These are phyloP conservation scores for Furcasterigmium furcatum DNA, from an alignment of 2,329 filamentous ascomycete species.

Conservation along the genomic window DNA sequence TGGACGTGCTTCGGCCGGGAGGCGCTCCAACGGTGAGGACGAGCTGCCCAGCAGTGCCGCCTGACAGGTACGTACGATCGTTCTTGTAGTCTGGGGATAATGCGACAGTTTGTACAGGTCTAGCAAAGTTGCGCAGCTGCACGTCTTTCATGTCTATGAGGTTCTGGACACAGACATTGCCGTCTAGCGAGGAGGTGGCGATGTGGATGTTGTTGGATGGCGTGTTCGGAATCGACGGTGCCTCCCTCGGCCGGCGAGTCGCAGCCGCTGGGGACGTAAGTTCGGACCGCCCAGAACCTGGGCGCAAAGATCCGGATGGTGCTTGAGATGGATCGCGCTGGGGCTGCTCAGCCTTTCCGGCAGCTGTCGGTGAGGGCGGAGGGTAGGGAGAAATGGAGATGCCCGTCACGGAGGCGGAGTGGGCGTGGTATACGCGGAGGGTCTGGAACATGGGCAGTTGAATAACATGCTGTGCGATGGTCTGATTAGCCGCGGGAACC, in stretches of 20 bases:
- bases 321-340: constrained; percentile 31
- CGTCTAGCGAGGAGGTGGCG: constrained; percentile 90
- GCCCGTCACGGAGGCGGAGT: constrained; percentile 85
- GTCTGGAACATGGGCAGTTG: constrained; percentile 78
- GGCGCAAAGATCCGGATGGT: constrained; percentile 21
- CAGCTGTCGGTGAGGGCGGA: constrained; percentile 42
- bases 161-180: constrained; percentile 89
- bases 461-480: constrained; percentile 67
- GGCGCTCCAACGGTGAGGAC: constrained; percentile 82
- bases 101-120: constrained; percentile 87
- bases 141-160: constrained; percentile 87
- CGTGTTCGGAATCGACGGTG: constrained; percentile 60
- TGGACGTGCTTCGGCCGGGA: constrained; percentile 79
- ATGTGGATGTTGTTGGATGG: constrained; percentile 92
- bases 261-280: constrained; percentile 43
- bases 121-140: constrained; percentile 85
- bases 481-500: constrained; percentile 1
- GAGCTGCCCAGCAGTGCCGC: constrained; percentile 82
- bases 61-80: constrained; percentile 86
- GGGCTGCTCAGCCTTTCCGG: constrained; percentile 31
- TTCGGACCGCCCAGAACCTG: constrained; percentile 29
- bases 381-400: constrained; percentile 89
- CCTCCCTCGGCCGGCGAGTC: constrained; percentile 49
- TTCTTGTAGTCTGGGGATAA: constrained; percentile 93
- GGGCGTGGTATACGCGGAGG: constrained; percentile 84